These are phyloP conservation scores for Komagataella ulmi DNA, from an alignment of 805 yeast species.

Conservation along the genomic window DNA sequence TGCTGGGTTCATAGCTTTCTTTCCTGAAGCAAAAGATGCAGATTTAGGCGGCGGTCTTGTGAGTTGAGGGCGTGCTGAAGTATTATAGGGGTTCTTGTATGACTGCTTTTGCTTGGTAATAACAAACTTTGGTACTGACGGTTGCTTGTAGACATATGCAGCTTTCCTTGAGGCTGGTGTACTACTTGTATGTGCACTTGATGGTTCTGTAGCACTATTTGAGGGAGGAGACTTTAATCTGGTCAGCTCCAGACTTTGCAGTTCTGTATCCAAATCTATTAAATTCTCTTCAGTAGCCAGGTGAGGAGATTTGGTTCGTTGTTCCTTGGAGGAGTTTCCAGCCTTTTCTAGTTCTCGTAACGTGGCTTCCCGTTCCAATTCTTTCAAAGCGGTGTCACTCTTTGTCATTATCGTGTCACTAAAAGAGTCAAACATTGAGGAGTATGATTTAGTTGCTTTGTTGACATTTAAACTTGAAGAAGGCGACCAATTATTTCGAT, in stretches of 20 bases:
- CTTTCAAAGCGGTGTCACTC: conserved; percentile 8
- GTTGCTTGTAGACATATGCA: conserved; percentile 6
- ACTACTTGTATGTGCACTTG: conserved; percentile 1
- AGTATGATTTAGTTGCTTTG: conserved; percentile 11
- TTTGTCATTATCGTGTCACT: background rate
- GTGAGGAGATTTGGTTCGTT: conserved; percentile 4
- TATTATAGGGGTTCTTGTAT: background rate
- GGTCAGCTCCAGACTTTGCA: conserved; percentile 5
- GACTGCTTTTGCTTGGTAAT: conserved; percentile 1
- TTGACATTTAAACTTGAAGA: conserved; percentile 11
- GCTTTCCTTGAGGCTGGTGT: conserved; percentile 3
- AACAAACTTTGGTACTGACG: conserved; percentile 4
- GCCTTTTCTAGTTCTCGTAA: conserved; percentile 13
- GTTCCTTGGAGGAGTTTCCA: conserved; percentile 9
- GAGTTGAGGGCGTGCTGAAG: conserved; percentile 1
- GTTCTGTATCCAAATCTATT: background rate
- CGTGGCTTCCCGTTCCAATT: conserved; percentile 10
- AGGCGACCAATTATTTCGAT: conserved; percentile 19
- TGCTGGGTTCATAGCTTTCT: conserved; percentile 1
- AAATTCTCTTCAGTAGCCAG: conserved; percentile 1
- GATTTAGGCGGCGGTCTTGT: background rate
- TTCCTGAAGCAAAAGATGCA: background rate
- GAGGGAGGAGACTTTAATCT: conserved; percentile 2
- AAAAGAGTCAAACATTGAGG: conserved; percentile 10
- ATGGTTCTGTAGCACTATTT: background rate